A percentile compares a stretch with the other conserved stretches of the same genome.
Evolutionary conservation across 2,329 filamentous ascomycete species (phyloP).

Genomic region (Talaromyces sp.): DNA sequence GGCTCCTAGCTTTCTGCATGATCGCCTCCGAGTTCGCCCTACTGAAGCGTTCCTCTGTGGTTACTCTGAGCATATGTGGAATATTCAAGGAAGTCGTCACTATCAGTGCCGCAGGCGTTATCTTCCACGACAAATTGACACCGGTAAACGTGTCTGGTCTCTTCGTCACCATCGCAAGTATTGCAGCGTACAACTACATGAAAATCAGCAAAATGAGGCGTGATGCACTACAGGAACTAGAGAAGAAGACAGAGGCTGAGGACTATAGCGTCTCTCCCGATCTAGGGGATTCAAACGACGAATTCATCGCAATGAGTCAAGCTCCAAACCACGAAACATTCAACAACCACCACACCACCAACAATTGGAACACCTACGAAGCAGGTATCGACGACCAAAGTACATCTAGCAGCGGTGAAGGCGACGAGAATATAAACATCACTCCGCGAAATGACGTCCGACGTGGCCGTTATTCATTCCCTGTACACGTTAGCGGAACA

Average conservation of each 20-base stretch:
- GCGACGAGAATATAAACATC: slow-evolving; percentile 27
- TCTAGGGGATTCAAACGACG: slow-evolving; percentile 3
- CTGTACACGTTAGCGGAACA: slow-evolving; percentile 32
- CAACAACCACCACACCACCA: slow-evolving; percentile 19
- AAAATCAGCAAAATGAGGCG: slow-evolving; percentile 86
- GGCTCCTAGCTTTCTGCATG: slow-evolving; percentile 90
- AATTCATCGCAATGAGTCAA: slow-evolving; percentile 9
- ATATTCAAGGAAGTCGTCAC: slow-evolving; percentile 99
- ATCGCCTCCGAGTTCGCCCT: slow-evolving; percentile 94
- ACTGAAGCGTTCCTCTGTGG: slow-evolving; percentile 89
- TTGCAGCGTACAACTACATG: slow-evolving; percentile 87
- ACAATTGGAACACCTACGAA: slow-evolving; percentile 27
- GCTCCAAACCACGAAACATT: slow-evolving; percentile 13
- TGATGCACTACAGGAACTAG: slow-evolving; percentile 55
- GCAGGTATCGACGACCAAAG: slow-evolving; percentile 24
- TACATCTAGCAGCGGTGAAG: slow-evolving; percentile 18
- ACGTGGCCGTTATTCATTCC: slow-evolving; percentile 28
- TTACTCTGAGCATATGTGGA: slow-evolving; percentile 91
- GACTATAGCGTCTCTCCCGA: slow-evolving; percentile 15
- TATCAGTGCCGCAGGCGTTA: slow-evolving; percentile 78
- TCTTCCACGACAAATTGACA: slow-evolving; percentile 86
- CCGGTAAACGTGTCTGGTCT: slow-evolving; percentile 82
- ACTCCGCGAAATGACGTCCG: slow-evolving; percentile 25
- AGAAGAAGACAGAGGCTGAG: slow-evolving; percentile 14
- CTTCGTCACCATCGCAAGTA: slow-evolving; percentile 81